Evolutionary conservation across 768 basidiomycete genomes (phyloP).

Genomic region (Termitomyces sp.): DNA sequence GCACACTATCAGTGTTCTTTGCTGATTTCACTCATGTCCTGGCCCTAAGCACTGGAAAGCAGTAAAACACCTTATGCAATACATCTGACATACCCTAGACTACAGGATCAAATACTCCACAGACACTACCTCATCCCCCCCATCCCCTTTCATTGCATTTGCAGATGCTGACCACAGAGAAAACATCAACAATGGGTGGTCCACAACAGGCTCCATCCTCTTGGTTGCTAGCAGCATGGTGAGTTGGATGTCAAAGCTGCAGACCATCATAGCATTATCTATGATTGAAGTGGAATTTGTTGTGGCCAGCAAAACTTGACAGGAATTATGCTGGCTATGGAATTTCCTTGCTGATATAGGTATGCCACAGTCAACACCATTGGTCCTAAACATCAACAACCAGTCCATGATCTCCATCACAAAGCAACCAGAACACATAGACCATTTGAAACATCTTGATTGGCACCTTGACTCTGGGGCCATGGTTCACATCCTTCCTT

Average conservation of each 20-base stretch:
- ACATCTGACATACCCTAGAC: background rate
- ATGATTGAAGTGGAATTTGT: background rate
- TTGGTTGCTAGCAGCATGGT: background rate
- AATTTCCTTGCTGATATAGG: no score
- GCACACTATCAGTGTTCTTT: no score
- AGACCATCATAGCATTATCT: background rate
- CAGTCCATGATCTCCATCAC: background rate
- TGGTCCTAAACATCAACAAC: background rate
- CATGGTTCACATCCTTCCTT: no score
- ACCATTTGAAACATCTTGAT: background rate
- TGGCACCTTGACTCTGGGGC: background rate
- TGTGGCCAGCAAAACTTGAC: background rate
- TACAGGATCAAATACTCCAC: background rate
- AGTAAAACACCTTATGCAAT: background rate
- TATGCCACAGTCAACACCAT: background rate
- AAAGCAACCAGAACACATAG: background rate
- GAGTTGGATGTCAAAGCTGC: no score
- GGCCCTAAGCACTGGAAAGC: background rate
- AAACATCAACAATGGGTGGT: background rate
- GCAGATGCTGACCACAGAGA: background rate
- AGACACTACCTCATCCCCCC: background rate
- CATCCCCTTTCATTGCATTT: no score
- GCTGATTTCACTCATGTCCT: no score
- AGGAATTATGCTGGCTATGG: background rate
- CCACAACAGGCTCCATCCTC: background rate